phyloP scores from a whole-genome alignment of 805 yeast genomes.

The Ogataea kodamae region DNA sequence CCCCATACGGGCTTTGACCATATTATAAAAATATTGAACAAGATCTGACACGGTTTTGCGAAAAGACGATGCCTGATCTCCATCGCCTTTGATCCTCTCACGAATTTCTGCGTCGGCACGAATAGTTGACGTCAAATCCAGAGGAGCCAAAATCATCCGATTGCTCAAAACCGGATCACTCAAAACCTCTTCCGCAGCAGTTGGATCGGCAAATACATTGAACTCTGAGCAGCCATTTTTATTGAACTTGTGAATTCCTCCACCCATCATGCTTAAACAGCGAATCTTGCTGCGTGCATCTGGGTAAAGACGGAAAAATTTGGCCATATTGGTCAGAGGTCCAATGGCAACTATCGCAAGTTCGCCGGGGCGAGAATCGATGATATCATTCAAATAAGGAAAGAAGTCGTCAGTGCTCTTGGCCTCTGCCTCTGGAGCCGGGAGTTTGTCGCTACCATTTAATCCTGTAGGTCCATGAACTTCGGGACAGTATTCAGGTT shows the following conservation, averaged over 20 bases:
- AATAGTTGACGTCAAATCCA: conserved; percentile 69
- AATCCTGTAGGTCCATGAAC: conserved; percentile 76
- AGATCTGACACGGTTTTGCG: conserved; percentile 55
- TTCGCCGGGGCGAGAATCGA: conserved; percentile 39
- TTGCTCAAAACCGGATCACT: conserved; percentile 42
- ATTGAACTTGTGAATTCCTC: conserved; percentile 40
- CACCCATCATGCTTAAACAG: conserved; percentile 74
- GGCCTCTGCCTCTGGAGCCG: conserved; percentile 38
- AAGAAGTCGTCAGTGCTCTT: conserved; percentile 20
- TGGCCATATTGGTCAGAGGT: conserved; percentile 68
- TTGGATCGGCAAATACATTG: conserved; percentile 72
- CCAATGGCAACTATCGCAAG: conserved; percentile 72
- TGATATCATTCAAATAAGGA: conserved; percentile 21
- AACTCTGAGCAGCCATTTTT: conserved; percentile 56
- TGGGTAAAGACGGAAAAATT: conserved; percentile 53
- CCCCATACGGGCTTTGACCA: conserved; percentile 43
- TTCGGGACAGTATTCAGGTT: conserved; percentile 51
- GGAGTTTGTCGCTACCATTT: conserved; percentile 67
- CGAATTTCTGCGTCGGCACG: conserved; percentile 45
- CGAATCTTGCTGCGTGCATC: conserved; percentile 46
- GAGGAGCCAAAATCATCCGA: conserved; percentile 55
- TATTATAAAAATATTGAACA: conserved; percentile 46
- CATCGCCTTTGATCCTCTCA: conserved; percentile 34
- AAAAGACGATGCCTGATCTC: conserved; percentile 37
- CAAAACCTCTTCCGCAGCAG: conserved; percentile 62